Percentiles rank a stretch among this genome's conserved stretches.
Evolutionary conservation across 2,329 filamentous ascomycete species (phyloP).

Genomic region (Curvularia eragrostidis): DNA sequence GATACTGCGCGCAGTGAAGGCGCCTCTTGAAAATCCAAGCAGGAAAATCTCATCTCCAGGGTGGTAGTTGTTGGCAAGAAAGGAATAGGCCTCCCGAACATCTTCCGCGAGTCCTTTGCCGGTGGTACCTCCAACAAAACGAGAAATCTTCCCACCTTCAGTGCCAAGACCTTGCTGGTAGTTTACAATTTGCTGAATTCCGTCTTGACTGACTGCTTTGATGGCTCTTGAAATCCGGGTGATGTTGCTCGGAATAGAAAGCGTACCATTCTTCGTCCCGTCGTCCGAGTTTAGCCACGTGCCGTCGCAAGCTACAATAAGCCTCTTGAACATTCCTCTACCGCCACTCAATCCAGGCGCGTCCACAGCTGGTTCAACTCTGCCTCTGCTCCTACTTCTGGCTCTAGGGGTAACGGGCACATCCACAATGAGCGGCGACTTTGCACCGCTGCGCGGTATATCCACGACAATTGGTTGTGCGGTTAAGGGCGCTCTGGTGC

Average conservation of each 20-base stretch:
- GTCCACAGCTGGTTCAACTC: slow-evolving; percentile 32
- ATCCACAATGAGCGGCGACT: slow-evolving; percentile 40
- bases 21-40: slow-evolving; percentile 56
- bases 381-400: slow-evolving; percentile 36
- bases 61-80: slow-evolving; percentile 61
- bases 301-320: slow-evolving; percentile 52
- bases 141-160: slow-evolving; percentile 52
- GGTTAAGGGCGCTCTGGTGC: slow-evolving; percentile 30
- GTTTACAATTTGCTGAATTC: slow-evolving; percentile 59
- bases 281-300: slow-evolving; percentile 60
- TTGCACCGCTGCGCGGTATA: slow-evolving; percentile 30
- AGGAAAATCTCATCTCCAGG: slow-evolving; percentile 58
- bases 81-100: slow-evolving; percentile 58
- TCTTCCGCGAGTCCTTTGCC: slow-evolving; percentile 57
- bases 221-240: slow-evolving; percentile 59
- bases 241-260: slow-evolving; percentile 58
- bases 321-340: slow-evolving; percentile 49
- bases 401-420: slow-evolving; percentile 31
- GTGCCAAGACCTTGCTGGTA: slow-evolving; percentile 59
- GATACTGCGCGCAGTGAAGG: slow-evolving; percentile 54
- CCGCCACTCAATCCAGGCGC: slow-evolving; percentile 46
- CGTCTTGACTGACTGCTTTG: slow-evolving; percentile 55
- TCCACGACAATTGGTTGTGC: slow-evolving; percentile 37
- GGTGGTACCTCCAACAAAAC: slow-evolving; percentile 50
- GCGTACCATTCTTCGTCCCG: slow-evolving; percentile 52